These are phyloP conservation scores for Ganoderma meredithae DNA, from an alignment of 1,284 basidiomycete species.

Conservation along the genomic window DNA sequence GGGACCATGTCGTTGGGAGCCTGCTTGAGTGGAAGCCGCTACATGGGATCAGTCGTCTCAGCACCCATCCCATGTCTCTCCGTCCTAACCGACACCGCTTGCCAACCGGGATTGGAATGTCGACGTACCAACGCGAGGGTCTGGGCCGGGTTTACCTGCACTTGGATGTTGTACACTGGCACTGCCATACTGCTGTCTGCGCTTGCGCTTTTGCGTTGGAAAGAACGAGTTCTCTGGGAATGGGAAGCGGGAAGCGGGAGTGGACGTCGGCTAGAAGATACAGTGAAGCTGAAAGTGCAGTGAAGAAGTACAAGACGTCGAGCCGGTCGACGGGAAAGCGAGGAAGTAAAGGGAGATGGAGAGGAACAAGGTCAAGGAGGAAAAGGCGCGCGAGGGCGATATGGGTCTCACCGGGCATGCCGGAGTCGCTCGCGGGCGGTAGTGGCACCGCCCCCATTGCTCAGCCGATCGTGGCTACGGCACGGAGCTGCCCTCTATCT, in stretches of 20 bases:
- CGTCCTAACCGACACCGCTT: background rate
- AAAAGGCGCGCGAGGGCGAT: slow-evolving; percentile 11
- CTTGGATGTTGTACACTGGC: slow-evolving; percentile 20
- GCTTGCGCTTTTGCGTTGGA: slow-evolving; percentile 14
- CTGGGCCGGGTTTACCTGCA: slow-evolving; percentile 26
- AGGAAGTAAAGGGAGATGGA: slow-evolving; percentile 22
- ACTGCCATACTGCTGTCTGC: slow-evolving; percentile 29
- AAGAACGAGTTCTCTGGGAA: slow-evolving; percentile 30
- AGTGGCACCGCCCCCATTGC: slow-evolving; percentile 22
- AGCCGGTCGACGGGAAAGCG: slow-evolving; percentile 42
- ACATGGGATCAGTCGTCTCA: slow-evolving; percentile 12
- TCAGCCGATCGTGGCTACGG: background rate
- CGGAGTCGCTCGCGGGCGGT: background rate
- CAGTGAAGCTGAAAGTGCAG: slow-evolving; percentile 26
- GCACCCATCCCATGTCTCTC: background rate
- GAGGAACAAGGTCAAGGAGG: slow-evolving; percentile 15
- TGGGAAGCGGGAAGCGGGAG: slow-evolving; percentile 21
- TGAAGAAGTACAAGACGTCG: slow-evolving; percentile 37
- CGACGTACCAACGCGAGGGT: slow-evolving; percentile 29
- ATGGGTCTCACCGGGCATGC: slow-evolving; percentile 5
- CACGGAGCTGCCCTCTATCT: background rate
- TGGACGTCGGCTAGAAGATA: slow-evolving; percentile 26
- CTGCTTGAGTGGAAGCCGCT: slow-evolving; percentile 38
- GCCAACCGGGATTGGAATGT: background rate
- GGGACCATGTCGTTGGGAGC: slow-evolving; percentile 39